Evolutionary conservation across 257 asterid genomes (phyloP), one percentile per base, ranked within the genome.

Genomic region (Henckelia pumila): DNA sequence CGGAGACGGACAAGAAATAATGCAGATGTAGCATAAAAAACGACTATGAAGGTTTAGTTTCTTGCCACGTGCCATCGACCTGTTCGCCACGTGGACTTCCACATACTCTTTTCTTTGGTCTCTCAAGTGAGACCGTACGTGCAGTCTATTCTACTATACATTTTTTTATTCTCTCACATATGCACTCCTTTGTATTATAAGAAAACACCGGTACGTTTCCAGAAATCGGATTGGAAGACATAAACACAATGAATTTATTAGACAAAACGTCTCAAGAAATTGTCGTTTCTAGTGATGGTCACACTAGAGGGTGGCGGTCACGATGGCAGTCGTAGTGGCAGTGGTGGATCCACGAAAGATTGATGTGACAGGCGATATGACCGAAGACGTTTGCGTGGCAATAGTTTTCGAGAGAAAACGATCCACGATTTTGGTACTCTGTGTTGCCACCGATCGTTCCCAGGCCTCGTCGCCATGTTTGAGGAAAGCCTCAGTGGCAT

Each of bases 401-500:
- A 14, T 83, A 16, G 26, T 44, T 44, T n/a, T 73, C 22, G 58
- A 71, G 2, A 86, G 52, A 74, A 90, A 88, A 7, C 77, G 70
- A 26, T 33, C 83, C 19, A 89, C 85, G 9, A 84, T 79, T 60
- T 56, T 56, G n/a, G 79, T 17, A 65, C 93, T 76, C 0, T 87
- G 93, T 40, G 66, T 65, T 6, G 77, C 87, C 71, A 91, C 95
- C 17, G 72, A 60, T 37, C 81, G 67, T 55, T 85, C 78, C 97
- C 97, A 91, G n/a, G 88, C 55, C 8, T 82, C 88, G 0, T 28
- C 40, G 8, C 83, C 87, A 32, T 69, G 77, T n/a, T 78, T 80
- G 0, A 77, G 75, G 56, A 87, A 84, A 8, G 81, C 95, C 71
- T 86, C 97, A 0, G 96, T 85, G 5, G 96, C 98, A 49, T 89